phyloP scores from a whole-genome alignment of 495 filamentous ascomycete species.

The Penicillium psychrofluorescens region DNA sequence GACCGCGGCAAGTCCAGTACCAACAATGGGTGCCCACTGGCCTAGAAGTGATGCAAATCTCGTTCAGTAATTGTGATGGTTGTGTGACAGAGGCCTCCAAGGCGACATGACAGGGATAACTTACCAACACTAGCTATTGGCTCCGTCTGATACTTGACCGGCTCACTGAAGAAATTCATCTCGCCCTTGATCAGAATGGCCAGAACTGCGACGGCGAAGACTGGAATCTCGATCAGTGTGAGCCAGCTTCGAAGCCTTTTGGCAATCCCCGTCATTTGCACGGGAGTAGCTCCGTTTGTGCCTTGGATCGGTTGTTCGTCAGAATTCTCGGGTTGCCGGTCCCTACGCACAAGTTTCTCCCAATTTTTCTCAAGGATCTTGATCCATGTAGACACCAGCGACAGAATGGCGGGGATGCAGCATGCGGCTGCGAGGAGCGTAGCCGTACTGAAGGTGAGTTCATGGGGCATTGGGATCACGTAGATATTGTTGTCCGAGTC shows the following conservation, averaged over 20 bases:
- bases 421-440: conserved; percentile 52
- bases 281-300: conserved; percentile 46
- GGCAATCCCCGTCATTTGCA: conserved; percentile 42
- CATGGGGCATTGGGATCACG: conserved; percentile 44
- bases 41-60: conserved; percentile 11
- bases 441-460: conserved; percentile 44
- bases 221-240: conserved; percentile 41
- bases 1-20: conserved; percentile 42
- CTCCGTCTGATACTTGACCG: conserved; percentile 47
- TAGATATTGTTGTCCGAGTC: conserved; percentile 46
- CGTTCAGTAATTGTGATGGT: conserved; percentile 1
- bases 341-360: conserved; percentile 29
- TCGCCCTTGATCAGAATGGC: conserved; percentile 50
- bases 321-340: conserved; percentile 13
- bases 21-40: conserved; percentile 52
- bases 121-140: conserved; percentile 47
- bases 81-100: neutral
- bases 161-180: conserved; percentile 47
- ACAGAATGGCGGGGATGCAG: conserved; percentile 52
- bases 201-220: conserved; percentile 46
- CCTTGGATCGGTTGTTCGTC: conserved; percentile 38
- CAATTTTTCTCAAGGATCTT: conserved; percentile 53
- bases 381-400: conserved; percentile 49
- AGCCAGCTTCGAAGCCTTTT: conserved; percentile 33
- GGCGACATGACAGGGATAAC: conserved; percentile 3